A percentile compares a stretch with the other conserved stretches of the same genome.
phyloP scores from a whole-genome alignment of 139 green algal genomes.

The Pycnococcus provasolii region DNA sequence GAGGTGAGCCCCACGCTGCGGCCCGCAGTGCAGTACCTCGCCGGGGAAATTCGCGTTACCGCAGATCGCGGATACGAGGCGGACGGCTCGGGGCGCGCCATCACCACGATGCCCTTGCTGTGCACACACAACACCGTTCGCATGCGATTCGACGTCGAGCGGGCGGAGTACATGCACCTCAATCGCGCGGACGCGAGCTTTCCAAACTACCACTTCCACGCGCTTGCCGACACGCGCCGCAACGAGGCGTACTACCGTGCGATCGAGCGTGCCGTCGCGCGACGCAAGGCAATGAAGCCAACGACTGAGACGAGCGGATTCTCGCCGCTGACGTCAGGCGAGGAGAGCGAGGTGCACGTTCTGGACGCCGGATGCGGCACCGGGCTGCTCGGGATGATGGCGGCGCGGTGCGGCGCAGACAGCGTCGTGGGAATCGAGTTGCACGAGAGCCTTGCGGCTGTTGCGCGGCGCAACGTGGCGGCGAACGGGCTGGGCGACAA shows the following conservation, averaged over 20 bases:
- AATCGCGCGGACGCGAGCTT: slow-evolving; percentile 47
- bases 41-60: slow-evolving; percentile 38
- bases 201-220: slow-evolving; percentile 47
- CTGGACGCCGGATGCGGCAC: slow-evolving; percentile 35
- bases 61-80: slow-evolving; percentile 12
- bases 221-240: slow-evolving; percentile 36
- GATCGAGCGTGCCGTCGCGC: slow-evolving; percentile 36
- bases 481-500: slow-evolving; percentile 15
- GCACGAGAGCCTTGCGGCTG: slow-evolving; percentile 10
- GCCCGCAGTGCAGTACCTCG: slow-evolving; percentile 60
- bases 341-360: slow-evolving; percentile 33
- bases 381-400: slow-evolving; percentile 28
- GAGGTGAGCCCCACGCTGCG: slow-evolving; percentile 34
- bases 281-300: slow-evolving; percentile 8
- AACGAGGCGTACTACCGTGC: slow-evolving; percentile 39
- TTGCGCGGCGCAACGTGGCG: slow-evolving; percentile 19
- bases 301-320: too few species aligned
- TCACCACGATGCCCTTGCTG: slow-evolving; percentile 36
- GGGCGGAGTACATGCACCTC: slow-evolving; percentile 50
- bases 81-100: too few species aligned
- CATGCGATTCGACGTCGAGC: slow-evolving; percentile 50
- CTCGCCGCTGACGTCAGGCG: too few species aligned
- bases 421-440: slow-evolving; percentile 22
- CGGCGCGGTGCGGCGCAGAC: slow-evolving; percentile 21
- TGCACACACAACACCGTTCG: slow-evolving; percentile 59